Base-by-base conservation (phyloP, 495 filamentous ascomycete genomes). In the Hyaloscypha finlandica region DNA sequence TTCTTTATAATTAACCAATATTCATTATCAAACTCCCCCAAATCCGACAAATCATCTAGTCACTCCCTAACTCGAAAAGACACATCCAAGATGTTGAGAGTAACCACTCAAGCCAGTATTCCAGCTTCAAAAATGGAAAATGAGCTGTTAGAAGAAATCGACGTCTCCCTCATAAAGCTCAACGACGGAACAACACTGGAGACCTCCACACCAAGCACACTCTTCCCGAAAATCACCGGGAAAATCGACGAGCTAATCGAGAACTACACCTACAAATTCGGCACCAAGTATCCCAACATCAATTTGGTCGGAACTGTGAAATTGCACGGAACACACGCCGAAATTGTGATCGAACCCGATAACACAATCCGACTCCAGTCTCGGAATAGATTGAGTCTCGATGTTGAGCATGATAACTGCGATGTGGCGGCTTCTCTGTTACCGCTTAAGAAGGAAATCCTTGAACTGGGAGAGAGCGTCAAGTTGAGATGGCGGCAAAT, bases 321-420 rank as follows among this genome's bases (percentile, higher is more conserved):
- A 42, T 74, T 78, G 1, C 77, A 78, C 62, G 77, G 76, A 29
- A 73, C 72, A 1, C 77, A 76, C 55, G 71, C 68, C n/a, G 74
- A 77, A 56, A 72, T 77, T 14, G 71, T 79, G 31, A 59, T 78
- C 58, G n/a, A 68, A 22, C 30, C 12, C 11, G 45, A 74, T 35
- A 60, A 76, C 58, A 70, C 45, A 16, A 67, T 75, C 19, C 64
- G 67, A 14, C 51, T 76, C 0, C 77, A 78, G 60, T 74, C 72
- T 25, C 66, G 75, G 0, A 79, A 76, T 51, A 55, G 61, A 39
- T 19, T 65, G 16, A 55, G 59, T 11, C 65, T 71, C 29, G 48
- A 67, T 2, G 11, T 63, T 0, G 42, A 68, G 2, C 72, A 70
- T 8, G 73, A 76, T 25, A 71, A 74, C 54, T 64, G 68, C 29